Evolutionary conservation across 116 monocot genomes (phyloP), one percentile per base, ranked within the genome.

Genomic region (Trichopus zeylanicus): DNA sequence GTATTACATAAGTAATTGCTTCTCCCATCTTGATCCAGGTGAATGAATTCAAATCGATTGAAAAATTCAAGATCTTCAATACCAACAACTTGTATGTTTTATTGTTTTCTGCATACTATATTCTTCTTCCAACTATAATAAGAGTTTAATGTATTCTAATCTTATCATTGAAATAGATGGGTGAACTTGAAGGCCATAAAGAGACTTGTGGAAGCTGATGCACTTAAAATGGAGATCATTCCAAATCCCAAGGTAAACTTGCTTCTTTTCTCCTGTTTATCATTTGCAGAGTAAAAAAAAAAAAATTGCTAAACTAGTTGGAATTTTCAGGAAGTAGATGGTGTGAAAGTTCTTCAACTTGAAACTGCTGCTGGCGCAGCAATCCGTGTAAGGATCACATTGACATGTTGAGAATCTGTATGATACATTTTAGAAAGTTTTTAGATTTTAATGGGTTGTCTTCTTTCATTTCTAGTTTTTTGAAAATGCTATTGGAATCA

Each of bases 191-290:
- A 86, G 62, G 89, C 94, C 37, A 78, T 95, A 61, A 95, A 95
- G 70, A 74, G 86, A 12, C 94, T 95, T 67, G 86, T 95, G 51
- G 78, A 89, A 64, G 89, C 90, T 57, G 84, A 89, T 67, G 86
- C 94, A 19, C 90, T 95, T 26, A 95, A 95, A 68, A 89, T 89
- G 94, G 94, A 95, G 69, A 95, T 95, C 37, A 95, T 95, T 70
- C 94, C 94, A 33, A 95, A 95, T 71, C 94, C 94, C 18, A 95
- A 89, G 84, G 94, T 83, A 35, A 42, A n/a, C n/a, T 33, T 42
- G 18, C 42, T 10, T 23, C 48, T 18, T 18, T 31, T 53, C 56
- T n/a, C n/a, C n/a, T n/a, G n/a, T 26, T 72, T n/a, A 7, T 18
- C 22, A 46, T 51, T 37, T 21, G 47, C 51, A 20, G 57, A 51